These are phyloP conservation scores for Amaranthus cruentus DNA, from an alignment of 148 eudicot species.

Conservation along the genomic window DNA sequence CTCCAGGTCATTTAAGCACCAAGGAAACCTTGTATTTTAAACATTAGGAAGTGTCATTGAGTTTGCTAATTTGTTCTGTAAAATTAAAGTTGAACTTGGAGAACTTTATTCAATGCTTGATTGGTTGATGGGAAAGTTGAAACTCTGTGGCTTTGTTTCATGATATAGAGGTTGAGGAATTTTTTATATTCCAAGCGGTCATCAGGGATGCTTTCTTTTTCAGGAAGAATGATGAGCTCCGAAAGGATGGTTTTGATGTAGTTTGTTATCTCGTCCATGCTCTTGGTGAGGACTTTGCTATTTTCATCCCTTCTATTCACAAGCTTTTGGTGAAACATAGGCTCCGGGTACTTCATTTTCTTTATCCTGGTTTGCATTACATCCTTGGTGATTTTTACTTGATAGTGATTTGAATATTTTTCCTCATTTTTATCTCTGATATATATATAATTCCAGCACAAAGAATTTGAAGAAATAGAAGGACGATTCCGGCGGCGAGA, in stretches of 20 bases:
- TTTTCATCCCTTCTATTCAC: conserved; percentile 90
- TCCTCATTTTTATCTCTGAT: conserved; percentile 2
- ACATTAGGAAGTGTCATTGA: too few species aligned
- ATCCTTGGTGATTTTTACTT: neutral
- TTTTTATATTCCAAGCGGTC: neutral
- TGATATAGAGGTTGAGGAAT: neutral
- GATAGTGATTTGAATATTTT: neutral
- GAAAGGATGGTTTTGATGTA: conserved; percentile 94
- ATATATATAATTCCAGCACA: conserved; percentile 51
- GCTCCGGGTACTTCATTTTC: conserved; percentile 52
- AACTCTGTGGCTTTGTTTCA: neutral
- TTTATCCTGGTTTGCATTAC: conserved; percentile 1
- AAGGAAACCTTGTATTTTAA: too few species aligned
- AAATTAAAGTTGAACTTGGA: neutral
- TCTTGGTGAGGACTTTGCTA: conserved; percentile 90
- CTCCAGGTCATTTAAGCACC: too few species aligned
- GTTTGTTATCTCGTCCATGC: conserved; percentile 92
- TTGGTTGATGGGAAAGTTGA: neutral
- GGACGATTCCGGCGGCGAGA: conserved; percentile 65
- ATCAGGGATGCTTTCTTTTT: conserved; percentile 10
- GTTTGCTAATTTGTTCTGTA: too few species aligned
- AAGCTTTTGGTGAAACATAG: conserved; percentile 84
- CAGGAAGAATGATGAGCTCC: conserved; percentile 89
- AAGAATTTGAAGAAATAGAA: conserved; percentile 92
- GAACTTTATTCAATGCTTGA: neutral